Evolutionary conservation across 257 asterid species (phyloP), one percentile per base, ranked within the genome.

Genomic region (Solanum bukasovii): DNA sequence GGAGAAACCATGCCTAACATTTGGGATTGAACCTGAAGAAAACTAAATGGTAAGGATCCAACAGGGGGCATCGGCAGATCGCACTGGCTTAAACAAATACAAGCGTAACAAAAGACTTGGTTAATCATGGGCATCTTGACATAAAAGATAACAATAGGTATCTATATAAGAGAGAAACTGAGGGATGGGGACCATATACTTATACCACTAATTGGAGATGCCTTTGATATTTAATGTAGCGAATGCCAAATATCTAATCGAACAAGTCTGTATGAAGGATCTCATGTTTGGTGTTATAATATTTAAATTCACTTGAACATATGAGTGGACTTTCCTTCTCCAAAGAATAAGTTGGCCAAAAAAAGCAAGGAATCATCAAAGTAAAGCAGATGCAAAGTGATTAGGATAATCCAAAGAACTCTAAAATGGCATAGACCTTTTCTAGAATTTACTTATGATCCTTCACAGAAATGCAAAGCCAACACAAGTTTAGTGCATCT

Each of bases 11-110:
- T 86, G 79, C 81, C 88, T 88, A 88, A 77, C 87, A 87, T 35
- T 46, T 85, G 92, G 40, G 91, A 85, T 49, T 85, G 89, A 78
- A 85, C 88, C 92, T 90, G 92, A 87, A 37, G 78, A 89, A 16
- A 83, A 34, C 31, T 49, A 37, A 83, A 34, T 9, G 61, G 40
- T 42, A 71, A 87, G 72, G 29, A 84, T 78, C 85, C 72, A 83
- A 77, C 86, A 18, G 46, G 86, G 29, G 33, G 27, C 34, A 65
- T 25, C 33, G 23, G 71, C 84, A 77, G 23, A 77, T 14, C 61
- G 40, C 23, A 77, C 61, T 13, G 34, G 35, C 84, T 77, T 77
- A 77, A 77, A 77, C 84, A n/a, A 40, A 6, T 18, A 77, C 84
- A 77, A 77, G 83, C 1, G 7, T 38, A 77, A 11, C 23, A n/a